Percentiles rank a stretch among this genome's conserved stretches.
Conservation (phyloP, 352 stramenopile species). For the Pythium aristosporum region DNA sequence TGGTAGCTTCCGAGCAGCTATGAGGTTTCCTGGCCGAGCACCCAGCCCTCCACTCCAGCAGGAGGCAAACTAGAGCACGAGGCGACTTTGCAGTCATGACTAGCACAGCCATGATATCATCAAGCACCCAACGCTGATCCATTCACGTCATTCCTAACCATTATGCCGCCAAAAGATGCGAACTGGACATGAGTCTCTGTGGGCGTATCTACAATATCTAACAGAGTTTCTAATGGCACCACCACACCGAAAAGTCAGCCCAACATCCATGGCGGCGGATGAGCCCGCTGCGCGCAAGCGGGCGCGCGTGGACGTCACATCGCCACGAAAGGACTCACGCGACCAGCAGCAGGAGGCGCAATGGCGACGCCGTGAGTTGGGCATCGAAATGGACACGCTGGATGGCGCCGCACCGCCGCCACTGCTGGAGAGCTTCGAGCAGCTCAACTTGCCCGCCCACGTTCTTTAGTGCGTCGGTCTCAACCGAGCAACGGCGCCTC, state of each 20-base stretch:
- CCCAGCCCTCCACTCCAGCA: no score
- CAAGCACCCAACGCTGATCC: no score
- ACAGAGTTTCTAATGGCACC: not conserved
- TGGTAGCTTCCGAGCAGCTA: not conserved
- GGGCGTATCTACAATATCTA: not conserved
- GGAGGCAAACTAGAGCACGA: no score
- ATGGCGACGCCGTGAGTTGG: constrained; percentile 56
- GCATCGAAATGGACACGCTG: constrained; percentile 36
- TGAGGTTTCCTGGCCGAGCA: no score
- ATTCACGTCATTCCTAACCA: no score
- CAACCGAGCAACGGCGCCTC: not conserved
- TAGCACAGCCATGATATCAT: no score
- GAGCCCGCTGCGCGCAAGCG: not conserved
- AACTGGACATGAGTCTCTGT: not conserved
- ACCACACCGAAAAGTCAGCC: not conserved
- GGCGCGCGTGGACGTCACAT: constrained; percentile 1
- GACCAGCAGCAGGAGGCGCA: constrained; percentile 33
- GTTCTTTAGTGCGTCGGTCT: constrained; percentile 20
- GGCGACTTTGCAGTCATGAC: no score
- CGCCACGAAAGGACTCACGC: not conserved
- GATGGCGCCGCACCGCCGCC: constrained; percentile 21
- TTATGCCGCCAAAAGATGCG: no score
- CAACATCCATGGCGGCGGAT: not conserved
- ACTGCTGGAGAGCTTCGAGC: constrained; percentile 38
- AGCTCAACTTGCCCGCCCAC: constrained; percentile 32